A percentile compares a stretch with the other conserved stretches of the same genome.
phyloP scores from a whole-genome alignment of 371 early-diverging fungal species.

The Umbelopsis sp. region DNA sequence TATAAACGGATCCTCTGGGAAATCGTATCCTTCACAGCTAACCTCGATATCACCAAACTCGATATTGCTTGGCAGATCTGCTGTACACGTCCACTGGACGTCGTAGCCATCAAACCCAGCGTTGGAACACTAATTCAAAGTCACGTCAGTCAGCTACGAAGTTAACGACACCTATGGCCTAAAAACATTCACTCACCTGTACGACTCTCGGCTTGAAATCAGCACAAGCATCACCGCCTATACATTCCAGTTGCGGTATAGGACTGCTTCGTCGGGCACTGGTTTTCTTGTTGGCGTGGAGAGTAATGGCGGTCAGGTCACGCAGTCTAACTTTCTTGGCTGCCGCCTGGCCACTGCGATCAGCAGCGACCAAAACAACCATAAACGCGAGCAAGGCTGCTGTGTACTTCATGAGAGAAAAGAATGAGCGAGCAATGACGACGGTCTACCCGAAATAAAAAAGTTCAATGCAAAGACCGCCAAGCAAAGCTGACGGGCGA shows the following conservation, averaged over 20 bases:
- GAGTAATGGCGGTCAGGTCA: slow-evolving; percentile 15
- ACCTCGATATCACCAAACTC: slow-evolving; percentile 52
- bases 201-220: slow-evolving; percentile 15
- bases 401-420: neutral
- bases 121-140: slow-evolving; percentile 28
- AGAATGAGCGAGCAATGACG: too few species aligned
- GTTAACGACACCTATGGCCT: too few species aligned
- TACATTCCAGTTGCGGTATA: slow-evolving; percentile 14
- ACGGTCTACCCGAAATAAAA: too few species aligned
- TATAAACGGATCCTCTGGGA: slow-evolving; percentile 57
- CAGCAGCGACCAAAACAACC: neutral
- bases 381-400: neutral
- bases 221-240: slow-evolving; percentile 9
- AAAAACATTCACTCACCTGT: neutral
- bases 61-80: slow-evolving; percentile 48
- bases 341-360: slow-evolving; percentile 4
- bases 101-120: slow-evolving; percentile 46
- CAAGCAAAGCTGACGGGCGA: too few species aligned
- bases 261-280: slow-evolving; percentile 12
- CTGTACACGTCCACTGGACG: slow-evolving; percentile 57
- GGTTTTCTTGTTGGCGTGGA: slow-evolving; percentile 9
- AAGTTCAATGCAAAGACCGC: too few species aligned
- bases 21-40: slow-evolving; percentile 54
- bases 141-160: too few species aligned
- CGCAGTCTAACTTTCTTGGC: slow-evolving; percentile 9